Percentiles rank a stretch among this genome's conserved stretches.
phyloP scores from a whole-genome alignment of 768 basidiomycete genomes.

The Auriculariales sp. region DNA sequence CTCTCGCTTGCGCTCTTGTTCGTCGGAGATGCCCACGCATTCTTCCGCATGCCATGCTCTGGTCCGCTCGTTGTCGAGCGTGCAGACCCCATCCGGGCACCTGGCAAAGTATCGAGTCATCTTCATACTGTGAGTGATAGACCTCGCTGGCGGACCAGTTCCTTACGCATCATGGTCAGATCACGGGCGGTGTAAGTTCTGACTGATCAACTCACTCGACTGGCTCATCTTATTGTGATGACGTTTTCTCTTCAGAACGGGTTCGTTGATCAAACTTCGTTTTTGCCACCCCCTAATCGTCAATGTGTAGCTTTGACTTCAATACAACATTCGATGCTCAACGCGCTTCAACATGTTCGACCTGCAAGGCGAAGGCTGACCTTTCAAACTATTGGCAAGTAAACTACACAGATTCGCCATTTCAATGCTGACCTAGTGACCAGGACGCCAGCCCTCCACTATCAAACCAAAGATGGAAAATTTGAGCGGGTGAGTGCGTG shows the following conservation, averaged over 20 bases:
- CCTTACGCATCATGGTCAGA: too few relatives aligned
- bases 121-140: too few relatives aligned
- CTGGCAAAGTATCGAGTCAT: too few relatives aligned
- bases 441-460: not conserved
- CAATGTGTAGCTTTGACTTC: not conserved
- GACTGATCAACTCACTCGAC: too few relatives aligned
- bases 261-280: not conserved
- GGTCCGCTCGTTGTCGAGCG: slow-evolving; percentile 4
- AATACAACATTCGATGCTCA: not conserved
- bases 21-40: slow-evolving; percentile 1
- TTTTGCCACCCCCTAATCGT: not conserved
- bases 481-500: not conserved
- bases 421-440: too few relatives aligned
- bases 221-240: too few relatives aligned
- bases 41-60: slow-evolving; percentile 4
- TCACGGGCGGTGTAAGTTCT: too few relatives aligned
- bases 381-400: not conserved
- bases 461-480: not conserved
- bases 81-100: too few relatives aligned
- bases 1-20: not conserved
- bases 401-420: too few relatives aligned
- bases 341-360: not conserved
- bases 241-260: too few relatives aligned
- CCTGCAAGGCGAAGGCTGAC: not conserved
- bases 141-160: too few relatives aligned